Evolutionary conservation across 306 rosid species (phyloP), one percentile per base, ranked within the genome.

Genomic region (Inga leiocalycina): DNA sequence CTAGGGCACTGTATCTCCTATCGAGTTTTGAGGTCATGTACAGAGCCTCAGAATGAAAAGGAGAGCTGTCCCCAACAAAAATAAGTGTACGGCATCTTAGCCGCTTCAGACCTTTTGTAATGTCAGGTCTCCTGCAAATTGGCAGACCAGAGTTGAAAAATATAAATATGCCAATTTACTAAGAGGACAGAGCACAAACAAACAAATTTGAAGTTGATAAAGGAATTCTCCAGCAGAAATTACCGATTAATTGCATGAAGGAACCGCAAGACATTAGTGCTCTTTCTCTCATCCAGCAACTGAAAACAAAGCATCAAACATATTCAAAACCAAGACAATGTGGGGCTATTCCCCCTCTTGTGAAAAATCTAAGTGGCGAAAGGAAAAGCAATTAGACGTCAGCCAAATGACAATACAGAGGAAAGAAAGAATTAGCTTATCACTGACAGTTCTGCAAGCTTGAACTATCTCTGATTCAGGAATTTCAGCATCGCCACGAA

Each of bases 51-150:
- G 92, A 86, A 85, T 94, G 98, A 87, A 93, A 94, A 57, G 98
- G 98, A 48, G 98, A 94, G 86, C 92, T 91, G 79, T 94, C 98
- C 83, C 98, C 98, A 27, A 94, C 95, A 76, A 93, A 94, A 51
- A 94, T 91, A 73, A 93, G 97, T 0, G 97, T 91, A n/a, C 98
- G 95, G 39, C 98, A 94, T 87, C 83, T 89, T 59, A 94, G 80
- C 56, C 86, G 83, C 87, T 88, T 93, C 87, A 94, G 81, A 54
- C 97, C 95, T 44, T 89, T 88, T 0, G 95, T 89, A 62, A 94
- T 90, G 87, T 94, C 98, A 16, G 88, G 92, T 79, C 98, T 91
- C 88, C 98, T 94, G 88, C 74, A 79, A 85, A 82, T 72, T 67
- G 37, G 70, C 30, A 81, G 75, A 77, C 46, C 17, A 51, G 74